These are phyloP conservation scores for Actinomucor elegans DNA, from an alignment of 371 early-diverging fungal genomes.

Conservation along the genomic window DNA sequence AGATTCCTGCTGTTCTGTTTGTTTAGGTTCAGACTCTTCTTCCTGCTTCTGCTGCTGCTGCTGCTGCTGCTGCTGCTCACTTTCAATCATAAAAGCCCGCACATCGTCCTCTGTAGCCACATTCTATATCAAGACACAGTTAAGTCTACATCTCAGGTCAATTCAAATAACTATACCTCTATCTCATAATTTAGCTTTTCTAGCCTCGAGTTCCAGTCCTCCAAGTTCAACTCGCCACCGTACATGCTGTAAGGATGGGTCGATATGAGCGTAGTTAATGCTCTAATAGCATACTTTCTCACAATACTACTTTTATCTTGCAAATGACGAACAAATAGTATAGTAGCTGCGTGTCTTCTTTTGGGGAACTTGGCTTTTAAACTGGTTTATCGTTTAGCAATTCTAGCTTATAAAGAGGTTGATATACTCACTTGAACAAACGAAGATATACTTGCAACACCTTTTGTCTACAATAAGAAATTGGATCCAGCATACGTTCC, in stretches of 20 bases:
- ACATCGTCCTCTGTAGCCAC: conserved; percentile 16
- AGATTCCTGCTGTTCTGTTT: conserved; percentile 4
- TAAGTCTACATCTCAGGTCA: not conserved
- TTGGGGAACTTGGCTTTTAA: conserved; percentile 77
- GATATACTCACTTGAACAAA: conserved; percentile 69
- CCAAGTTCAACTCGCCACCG: conserved; percentile 75
- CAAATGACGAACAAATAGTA: conserved; percentile 73
- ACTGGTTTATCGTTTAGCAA: conserved; percentile 4
- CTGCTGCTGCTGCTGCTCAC: not conserved
- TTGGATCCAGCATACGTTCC: conserved; percentile 88
- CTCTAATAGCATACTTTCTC: conserved; percentile 86
- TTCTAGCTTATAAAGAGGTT: not conserved
- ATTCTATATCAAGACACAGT: not conserved
- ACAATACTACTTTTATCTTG: conserved; percentile 90
- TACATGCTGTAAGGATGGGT: conserved; percentile 91
- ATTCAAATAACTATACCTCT: conserved; percentile 35
- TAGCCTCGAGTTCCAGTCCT: conserved; percentile 65
- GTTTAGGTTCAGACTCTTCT: not conserved
- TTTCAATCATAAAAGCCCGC: conserved; percentile 1
- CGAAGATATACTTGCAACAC: conserved; percentile 84
- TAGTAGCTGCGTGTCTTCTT: conserved; percentile 71
- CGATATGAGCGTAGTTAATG: conserved; percentile 73
- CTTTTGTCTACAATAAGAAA: conserved; percentile 79
- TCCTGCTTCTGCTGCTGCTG: not conserved
- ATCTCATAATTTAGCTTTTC: conserved; percentile 64